Conservation (phyloP, 2,329 filamentous ascomycete genomes). For the Exserohilum turcica region DNA sequence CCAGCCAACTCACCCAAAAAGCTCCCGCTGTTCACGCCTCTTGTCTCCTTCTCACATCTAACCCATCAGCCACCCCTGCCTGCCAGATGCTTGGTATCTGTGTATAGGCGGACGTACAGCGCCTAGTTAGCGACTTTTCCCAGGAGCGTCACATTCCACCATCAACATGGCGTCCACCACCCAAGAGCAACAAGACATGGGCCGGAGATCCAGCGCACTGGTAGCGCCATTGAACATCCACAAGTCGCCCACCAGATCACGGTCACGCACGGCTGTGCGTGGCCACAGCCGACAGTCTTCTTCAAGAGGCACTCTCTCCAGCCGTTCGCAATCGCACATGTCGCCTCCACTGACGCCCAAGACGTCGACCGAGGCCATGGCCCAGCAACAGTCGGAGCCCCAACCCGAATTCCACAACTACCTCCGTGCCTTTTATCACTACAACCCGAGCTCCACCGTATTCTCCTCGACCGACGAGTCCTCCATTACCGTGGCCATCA, state of each 20-base stretch:
- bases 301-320: constrained; percentile 37
- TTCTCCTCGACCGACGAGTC: constrained; percentile 73
- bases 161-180: constrained; percentile 38
- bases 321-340: constrained; percentile 60
- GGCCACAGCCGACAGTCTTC: constrained; percentile 42
- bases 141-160: constrained; percentile 2
- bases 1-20: neutral
- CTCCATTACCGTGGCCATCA: constrained; percentile 78
- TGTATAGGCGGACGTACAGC: constrained; percentile 27
- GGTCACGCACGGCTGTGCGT: constrained; percentile 25
- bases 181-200: constrained; percentile 33
- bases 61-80: constrained; percentile 13
- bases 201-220: constrained; percentile 43
- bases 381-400: constrained; percentile 48
- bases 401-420: constrained; percentile 88
- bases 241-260: constrained; percentile 41
- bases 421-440: constrained; percentile 90
- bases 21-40: neutral
- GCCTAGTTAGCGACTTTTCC: constrained; percentile 33
- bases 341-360: constrained; percentile 79
- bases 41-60: constrained; percentile 5
- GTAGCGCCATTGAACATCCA: constrained; percentile 47
- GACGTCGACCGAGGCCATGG: constrained; percentile 66
- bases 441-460: constrained; percentile 77
- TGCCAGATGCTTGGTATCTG: constrained; percentile 35